A percentile compares a stretch with the other conserved stretches of the same genome.
Evolutionary conservation across 352 stramenopile species (phyloP).

Genomic region (Globisporangium recalcitrans): DNA sequence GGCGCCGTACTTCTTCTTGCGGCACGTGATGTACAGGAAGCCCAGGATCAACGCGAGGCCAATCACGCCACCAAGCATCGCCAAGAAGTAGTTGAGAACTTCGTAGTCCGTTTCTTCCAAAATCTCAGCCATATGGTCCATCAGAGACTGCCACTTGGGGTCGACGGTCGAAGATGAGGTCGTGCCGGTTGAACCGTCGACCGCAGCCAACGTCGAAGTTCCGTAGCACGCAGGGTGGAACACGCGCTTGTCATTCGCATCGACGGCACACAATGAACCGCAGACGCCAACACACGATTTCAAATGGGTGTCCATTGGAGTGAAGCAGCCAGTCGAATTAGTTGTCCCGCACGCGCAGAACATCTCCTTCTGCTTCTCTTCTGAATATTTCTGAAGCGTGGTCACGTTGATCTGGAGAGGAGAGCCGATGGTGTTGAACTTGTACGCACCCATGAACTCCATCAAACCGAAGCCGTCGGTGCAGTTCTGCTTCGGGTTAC

Average conservation of each 20-base stretch:
- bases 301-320: conserved; percentile 40
- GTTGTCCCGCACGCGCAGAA: conserved; percentile 41
- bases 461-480: conserved; percentile 48
- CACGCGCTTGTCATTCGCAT: conserved; percentile 23
- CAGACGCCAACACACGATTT: conserved; percentile 49
- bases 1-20: conserved; percentile 23
- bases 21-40: conserved; percentile 31
- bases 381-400: conserved; percentile 29
- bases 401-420: conserved; percentile 61
- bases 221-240: conserved; percentile 28
- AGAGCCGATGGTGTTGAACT: conserved; percentile 54
- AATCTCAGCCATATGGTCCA: conserved; percentile 32
- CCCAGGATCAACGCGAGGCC: conserved; percentile 36
- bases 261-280: conserved; percentile 41
- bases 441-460: conserved; percentile 58
- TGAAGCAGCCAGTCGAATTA: conserved; percentile 40
- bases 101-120: conserved; percentile 36
- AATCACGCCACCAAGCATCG: conserved; percentile 34
- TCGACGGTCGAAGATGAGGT: conserved; percentile 13
- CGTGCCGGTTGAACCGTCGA: conserved; percentile 15
- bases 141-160: conserved; percentile 35
- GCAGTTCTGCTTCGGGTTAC: conserved; percentile 49
- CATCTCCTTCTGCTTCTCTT: conserved; percentile 25
- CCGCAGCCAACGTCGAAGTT: conserved; percentile 28
- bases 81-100: conserved; percentile 46